These are phyloP conservation scores for Phytomonas sp. DNA, from an alignment of 208 protist species.

Conservation along the genomic window DNA sequence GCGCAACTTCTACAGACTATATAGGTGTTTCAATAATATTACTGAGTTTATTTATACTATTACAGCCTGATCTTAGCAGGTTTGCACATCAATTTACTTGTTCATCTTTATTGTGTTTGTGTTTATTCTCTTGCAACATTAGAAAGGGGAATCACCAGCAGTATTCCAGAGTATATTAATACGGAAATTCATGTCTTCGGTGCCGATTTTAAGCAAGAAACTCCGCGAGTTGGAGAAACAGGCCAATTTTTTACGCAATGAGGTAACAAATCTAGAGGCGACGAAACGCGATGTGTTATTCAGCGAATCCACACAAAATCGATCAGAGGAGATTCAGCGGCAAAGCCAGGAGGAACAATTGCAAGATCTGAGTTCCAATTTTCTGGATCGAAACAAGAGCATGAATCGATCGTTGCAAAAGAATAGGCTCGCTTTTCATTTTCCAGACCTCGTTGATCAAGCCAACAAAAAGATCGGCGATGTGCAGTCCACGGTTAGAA, in stretches of 20 bases:
- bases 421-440: neutral
- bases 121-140: constrained; percentile 8
- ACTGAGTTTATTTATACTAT: neutral
- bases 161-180: neutral
- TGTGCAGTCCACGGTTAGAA: constrained; percentile 19
- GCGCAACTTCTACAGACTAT: neutral
- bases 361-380: neutral
- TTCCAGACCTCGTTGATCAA: constrained; percentile 46
- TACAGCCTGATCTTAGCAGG: neutral
- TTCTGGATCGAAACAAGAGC: neutral
- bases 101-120: neutral
- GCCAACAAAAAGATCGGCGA: constrained; percentile 41
- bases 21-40: neutral
- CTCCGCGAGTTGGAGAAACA: constrained; percentile 46
- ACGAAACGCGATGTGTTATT: constrained; percentile 34
- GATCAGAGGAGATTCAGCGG: constrained; percentile 20
- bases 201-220: constrained; percentile 33
- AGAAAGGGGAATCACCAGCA: neutral
- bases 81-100: neutral
- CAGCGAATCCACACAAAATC: constrained; percentile 17
- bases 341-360: constrained; percentile 13
- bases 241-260: constrained; percentile 46
- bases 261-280: constrained; percentile 48
- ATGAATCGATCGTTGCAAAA: neutral
- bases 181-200: constrained; percentile 5